Evolutionary conservation across 179 eudicot genomes (phyloP), one percentile per base, ranked within the genome.

Genomic region (Silene noctiflora): DNA sequence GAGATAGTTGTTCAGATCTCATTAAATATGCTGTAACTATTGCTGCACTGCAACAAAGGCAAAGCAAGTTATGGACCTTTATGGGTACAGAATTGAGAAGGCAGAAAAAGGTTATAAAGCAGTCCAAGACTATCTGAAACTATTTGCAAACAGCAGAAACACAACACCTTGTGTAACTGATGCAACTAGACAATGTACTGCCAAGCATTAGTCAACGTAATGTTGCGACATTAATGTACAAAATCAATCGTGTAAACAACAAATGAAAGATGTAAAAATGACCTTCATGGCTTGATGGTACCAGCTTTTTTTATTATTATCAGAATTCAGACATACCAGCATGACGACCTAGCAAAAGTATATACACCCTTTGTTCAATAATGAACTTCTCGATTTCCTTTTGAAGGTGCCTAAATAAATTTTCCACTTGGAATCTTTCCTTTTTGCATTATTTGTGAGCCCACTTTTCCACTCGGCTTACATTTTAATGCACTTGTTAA

Each of bases 11-110:
- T 82, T 95, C 97, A 77, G 93, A 88, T 84, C 89, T 87, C 99
- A 93, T 93, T 86, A 93, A 87, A 83, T 95, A 95, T 33, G 99
- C 99, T 66, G 95, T 89, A 74, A 95, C 78, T 58, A 95, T 88
- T 79, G 98, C 87, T 76, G 99, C 99, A 84, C 99, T 95, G 99
- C 87, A 88, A 84, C 73, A 39, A 82, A 78, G 84, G 86, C 85
- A 87, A 86, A 85, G 80, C 83, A 79, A 78, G 80, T 67, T 74
- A 79, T 77, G 84, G 85, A 80, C 81, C 72, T 71, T 24, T 68
- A 71, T 27, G 44, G 55, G 61, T 12, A 10, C 20, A 75, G 78
- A 72, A 75, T 81, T 71, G 82, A 80, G 42, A 82, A 86, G 78
- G 68, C 85, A n/a, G 53, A 74, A 71, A 71, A 19, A 20, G 39